Evolutionary conservation across 768 basidiomycete species (phyloP).

Genomic region (Tephrocybe sp.): DNA sequence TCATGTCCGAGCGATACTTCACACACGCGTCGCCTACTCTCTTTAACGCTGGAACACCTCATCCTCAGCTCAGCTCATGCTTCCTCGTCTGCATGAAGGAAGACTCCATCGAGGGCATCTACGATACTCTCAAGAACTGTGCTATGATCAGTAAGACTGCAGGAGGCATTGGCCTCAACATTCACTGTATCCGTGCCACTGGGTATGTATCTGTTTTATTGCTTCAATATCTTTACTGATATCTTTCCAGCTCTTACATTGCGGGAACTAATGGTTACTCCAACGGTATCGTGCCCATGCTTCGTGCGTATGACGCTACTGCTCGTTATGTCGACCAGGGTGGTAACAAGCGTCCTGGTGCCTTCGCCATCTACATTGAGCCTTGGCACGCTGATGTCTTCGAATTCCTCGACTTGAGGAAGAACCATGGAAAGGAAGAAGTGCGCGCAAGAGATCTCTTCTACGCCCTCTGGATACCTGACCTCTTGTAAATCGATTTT

Average conservation of each 20-base stretch:
- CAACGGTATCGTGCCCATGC: constrained; percentile 99
- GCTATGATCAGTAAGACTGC: constrained; percentile 99
- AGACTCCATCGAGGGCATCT: constrained; percentile 98
- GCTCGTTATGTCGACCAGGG: constrained; percentile 99
- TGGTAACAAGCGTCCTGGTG: constrained; percentile 98
- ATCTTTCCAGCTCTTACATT: constrained; percentile 79
- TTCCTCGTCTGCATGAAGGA: constrained; percentile 99
- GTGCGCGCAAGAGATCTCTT: constrained; percentile 94
- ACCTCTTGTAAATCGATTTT: constrained; percentile 76
- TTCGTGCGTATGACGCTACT: constrained; percentile 95
- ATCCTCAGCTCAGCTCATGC: constrained; percentile 94
- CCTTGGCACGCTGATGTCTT: constrained; percentile 99
- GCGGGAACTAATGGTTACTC: constrained; percentile 99
- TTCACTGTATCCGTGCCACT: constrained; percentile 95
- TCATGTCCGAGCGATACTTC: constrained; percentile 98
- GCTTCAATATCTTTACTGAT: constrained; percentile 3
- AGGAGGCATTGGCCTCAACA: constrained; percentile 94
- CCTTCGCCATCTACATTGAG: constrained; percentile 97
- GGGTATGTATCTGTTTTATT: constrained; percentile 52
- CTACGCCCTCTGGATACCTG: constrained; percentile 97
- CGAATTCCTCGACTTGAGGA: constrained; percentile 95
- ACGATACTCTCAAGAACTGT: constrained; percentile 96
- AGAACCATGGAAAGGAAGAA: constrained; percentile 99
- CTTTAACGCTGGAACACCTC: constrained; percentile 96
- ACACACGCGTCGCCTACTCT: constrained; percentile 97